Evolutionary conservation across 257 asterid species (phyloP).

Genomic region (Salvia hispanica): DNA sequence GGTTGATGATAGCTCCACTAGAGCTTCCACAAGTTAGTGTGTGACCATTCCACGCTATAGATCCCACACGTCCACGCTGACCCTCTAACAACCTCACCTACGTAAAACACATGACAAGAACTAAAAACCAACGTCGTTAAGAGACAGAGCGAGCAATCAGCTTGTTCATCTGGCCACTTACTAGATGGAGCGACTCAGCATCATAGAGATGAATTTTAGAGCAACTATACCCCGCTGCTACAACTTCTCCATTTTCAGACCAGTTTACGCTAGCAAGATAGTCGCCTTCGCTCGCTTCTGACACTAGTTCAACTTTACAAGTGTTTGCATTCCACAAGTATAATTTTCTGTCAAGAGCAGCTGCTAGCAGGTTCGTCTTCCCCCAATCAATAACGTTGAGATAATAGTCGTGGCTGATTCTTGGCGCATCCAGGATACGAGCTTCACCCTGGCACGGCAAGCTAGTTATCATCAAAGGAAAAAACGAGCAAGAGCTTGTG

Average conservation of each 20-base stretch:
- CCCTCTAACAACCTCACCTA: slow-evolving; percentile 62
- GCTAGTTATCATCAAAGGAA: slow-evolving; percentile 3
- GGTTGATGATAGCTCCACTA: slow-evolving; percentile 59
- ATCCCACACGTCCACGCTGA: slow-evolving; percentile 55
- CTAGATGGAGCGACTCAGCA: slow-evolving; percentile 59
- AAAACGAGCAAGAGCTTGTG: slow-evolving; percentile 2
- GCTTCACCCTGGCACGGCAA: slow-evolving; percentile 50
- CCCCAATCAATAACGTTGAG: slow-evolving; percentile 79
- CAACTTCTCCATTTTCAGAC: slow-evolving; percentile 56
- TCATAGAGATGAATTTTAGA: slow-evolving; percentile 59
- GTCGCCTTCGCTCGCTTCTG: slow-evolving; percentile 34
- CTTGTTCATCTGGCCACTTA: slow-evolving; percentile 30
- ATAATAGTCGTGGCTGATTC: slow-evolving; percentile 57
- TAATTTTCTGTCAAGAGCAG: slow-evolving; percentile 53
- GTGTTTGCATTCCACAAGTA: slow-evolving; percentile 55
- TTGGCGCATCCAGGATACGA: slow-evolving; percentile 60
- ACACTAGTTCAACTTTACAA: slow-evolving; percentile 31
- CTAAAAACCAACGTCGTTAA: slow-evolving; percentile 8
- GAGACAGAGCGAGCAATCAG: neutral
- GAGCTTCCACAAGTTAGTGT: slow-evolving; percentile 68
- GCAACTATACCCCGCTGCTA: slow-evolving; percentile 57
- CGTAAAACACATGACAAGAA: slow-evolving; percentile 12
- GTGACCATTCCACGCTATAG: slow-evolving; percentile 66
- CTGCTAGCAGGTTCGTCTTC: slow-evolving; percentile 53
- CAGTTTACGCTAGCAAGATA: slow-evolving; percentile 67